Evolutionary conservation across 768 basidiomycete species (phyloP), one percentile per base, ranked within the genome.

Genomic region (Lactifluus rugatus): DNA sequence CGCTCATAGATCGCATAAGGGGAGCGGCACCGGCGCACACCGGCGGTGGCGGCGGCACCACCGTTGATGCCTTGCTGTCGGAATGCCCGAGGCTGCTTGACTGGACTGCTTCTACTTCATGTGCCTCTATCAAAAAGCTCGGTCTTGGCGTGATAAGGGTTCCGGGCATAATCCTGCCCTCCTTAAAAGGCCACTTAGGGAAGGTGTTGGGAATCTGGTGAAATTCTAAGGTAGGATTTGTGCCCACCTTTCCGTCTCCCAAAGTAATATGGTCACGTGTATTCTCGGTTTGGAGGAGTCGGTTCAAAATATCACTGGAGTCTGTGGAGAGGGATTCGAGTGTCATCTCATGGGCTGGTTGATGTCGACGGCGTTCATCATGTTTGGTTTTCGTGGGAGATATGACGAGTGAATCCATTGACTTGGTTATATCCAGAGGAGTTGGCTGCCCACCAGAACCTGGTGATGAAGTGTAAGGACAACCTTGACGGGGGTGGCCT

Each of bases 401-500:
- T 36, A 65, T 59, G 1, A 17, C 23, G n/a, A 65, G 45, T 19
- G 57, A 58, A 23, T 41, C 63, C 49, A 65, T 48, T 13, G 60
- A 52, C 32, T 28, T 11, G 23, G 53, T 25, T 23, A 65, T 52
- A 13, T 60, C 62, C 14, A 42, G 45, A 21, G 25, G 28, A 25
- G 14, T 19, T 44, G 49, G 39, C 23, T 41, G 54, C 25, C 7
- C 39, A 5, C 19, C 31, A 42, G 45, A 32, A 16, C 21, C 34
- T 13, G 52, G 54, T 23, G 52, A 56, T 25, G 21, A 19, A 23
- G 62, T 67, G 55, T 70, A 77, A 2, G 81, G 81, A 65, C 84
- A 84, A 7, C 83, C 82, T 2, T 80, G 78, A 52, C 83, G 82
- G 14, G 84, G 84, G 64, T 85, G 84, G 0, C 84, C 83, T 19